Percentiles rank a stretch among this genome's conserved stretches.
Evolutionary conservation across 768 basidiomycete species (phyloP).

Genomic region (Austroboletus festivus): DNA sequence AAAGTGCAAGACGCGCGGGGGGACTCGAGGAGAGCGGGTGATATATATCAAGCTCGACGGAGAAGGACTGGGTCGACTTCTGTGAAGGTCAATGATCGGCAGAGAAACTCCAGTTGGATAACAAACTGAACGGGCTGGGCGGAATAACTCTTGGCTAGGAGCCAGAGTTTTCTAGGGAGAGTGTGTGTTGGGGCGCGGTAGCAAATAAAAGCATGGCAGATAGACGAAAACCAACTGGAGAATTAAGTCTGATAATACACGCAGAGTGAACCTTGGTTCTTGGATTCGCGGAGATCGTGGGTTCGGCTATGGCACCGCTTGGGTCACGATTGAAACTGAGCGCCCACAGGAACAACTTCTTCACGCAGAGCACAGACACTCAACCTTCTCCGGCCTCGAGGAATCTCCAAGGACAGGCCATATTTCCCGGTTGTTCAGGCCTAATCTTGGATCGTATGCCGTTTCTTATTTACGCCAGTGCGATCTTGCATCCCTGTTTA

Average conservation of each 20-base stretch:
- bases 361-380: slow-evolving; percentile 23
- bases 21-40: not conserved
- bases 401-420: slow-evolving; percentile 42
- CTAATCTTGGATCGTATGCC: slow-evolving; percentile 31
- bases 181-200: slow-evolving; percentile 25
- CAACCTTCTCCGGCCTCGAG: slow-evolving; percentile 46
- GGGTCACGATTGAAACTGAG: slow-evolving; percentile 31
- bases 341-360: slow-evolving; percentile 29
- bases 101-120: slow-evolving; percentile 19
- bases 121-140: slow-evolving; percentile 25
- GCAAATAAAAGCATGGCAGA: slow-evolving; percentile 33
- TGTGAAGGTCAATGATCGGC: slow-evolving; percentile 29
- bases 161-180: slow-evolving; percentile 25
- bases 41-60: slow-evolving; percentile 9
- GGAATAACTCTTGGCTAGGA: slow-evolving; percentile 11
- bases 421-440: slow-evolving; percentile 20
- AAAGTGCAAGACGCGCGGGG: slow-evolving; percentile 3
- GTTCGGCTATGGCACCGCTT: slow-evolving; percentile 28
- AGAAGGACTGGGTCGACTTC: slow-evolving; percentile 8
- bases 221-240: slow-evolving; percentile 24
- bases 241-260: slow-evolving; percentile 34
- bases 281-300: slow-evolving; percentile 35
- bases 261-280: slow-evolving; percentile 27
- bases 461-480: slow-evolving; percentile 43
- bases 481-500: slow-evolving; percentile 49